Base-by-base conservation (phyloP, 176 grass and related monocot species). In the Hyparrhenia diplandra region DNA sequence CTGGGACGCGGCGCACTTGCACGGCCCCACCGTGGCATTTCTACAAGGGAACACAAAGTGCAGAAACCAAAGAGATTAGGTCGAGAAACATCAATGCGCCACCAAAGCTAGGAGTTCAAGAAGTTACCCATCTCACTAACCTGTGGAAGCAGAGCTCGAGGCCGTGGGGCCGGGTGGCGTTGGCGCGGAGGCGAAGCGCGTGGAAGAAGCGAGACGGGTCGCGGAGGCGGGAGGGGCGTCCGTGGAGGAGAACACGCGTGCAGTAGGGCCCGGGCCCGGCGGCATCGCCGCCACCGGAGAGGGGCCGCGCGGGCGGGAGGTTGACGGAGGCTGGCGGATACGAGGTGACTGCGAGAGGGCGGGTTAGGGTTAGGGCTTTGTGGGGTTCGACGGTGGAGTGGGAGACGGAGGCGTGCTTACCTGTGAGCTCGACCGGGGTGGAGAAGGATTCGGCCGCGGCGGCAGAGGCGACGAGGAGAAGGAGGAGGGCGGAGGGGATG, bases 71-170 rank as follows among this genome's bases (percentile, higher is more conserved):
- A 46, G 34, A 65, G 78, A 58, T 85, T 13, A 74, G 28, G 17
- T 14, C 16, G 24, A 74, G 34, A 21, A 27, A 25, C 46, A 28
- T 25, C 24, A 28, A 18, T 36, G 25, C 31, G 11, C 32, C 17
- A 84, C 24, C 35, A 63, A 80, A 74, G 73, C 65, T 64, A 83
- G 78, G 88, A 70, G 73, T 81, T 84, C 5, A 1, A 4, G 11
- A 1, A 4, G 11, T 74, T 30, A 39, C 14, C 5, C 49, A 24
- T 45, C 13, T 54, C 49, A 77, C 77, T 73, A 81, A 98, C 96
- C 83, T 41, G 82, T 98, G 96, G 63, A 98, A 93, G 90, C 96
- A 98, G 21, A 98, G 55, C 84, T 95, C 95, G 57, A 88, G 88
- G 10, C 84, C 86, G 35, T 84, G 83, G 79, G 81, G n/a, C 35